Base-by-base conservation (phyloP, 441 rosid genomes). In the Cnidoscolus chayamansa region DNA sequence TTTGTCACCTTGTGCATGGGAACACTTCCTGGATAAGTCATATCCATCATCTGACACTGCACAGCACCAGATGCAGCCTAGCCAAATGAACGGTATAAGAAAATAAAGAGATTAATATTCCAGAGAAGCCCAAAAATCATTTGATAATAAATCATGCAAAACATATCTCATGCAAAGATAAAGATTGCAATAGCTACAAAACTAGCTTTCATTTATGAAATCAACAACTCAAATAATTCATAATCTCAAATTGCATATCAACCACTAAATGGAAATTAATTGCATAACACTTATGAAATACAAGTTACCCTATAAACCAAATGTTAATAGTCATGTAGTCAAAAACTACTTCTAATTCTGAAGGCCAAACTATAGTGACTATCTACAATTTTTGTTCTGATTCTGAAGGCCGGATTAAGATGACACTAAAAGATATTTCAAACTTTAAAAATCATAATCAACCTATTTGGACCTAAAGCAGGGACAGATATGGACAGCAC, bases 31-130 rank as follows among this genome's bases (percentile, higher is more conserved):
- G 99, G 98, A 80, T 86, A 88, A 31, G 96, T 90, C 94, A 91
- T 85, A 81, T 96, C 98, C 79, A 96, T 83, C 93, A 96, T 84
- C 79, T 96, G 99, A 77, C 99, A 96, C 73, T 93, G 99, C 70
- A 96, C 98, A 68, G 98, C 97, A 73, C 99, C 98, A 3, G 99
- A 93, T 72, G 99, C 97, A 83, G 94, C 97, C 98, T 95, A 73
- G 57, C 64, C 59, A 74, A 74, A 72, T 37, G 70, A 67, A 53
- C 48, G 58, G 72, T 9, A 59, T 10, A 53, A 47, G 32, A 53
- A 53, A 71, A 68, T 19, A 66, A 64, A 35, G 11, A 68, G 12
- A 47, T 67, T 25, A 25, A 25, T 25, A 25, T 25, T 25, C 25
- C 25, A 67, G 17, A 68, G 56, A 32, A 49, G 31, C 61, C 17